These are phyloP conservation scores for Babesia caballi DNA, from an alignment of 169 alveolate genomes.

Conservation along the genomic window DNA sequence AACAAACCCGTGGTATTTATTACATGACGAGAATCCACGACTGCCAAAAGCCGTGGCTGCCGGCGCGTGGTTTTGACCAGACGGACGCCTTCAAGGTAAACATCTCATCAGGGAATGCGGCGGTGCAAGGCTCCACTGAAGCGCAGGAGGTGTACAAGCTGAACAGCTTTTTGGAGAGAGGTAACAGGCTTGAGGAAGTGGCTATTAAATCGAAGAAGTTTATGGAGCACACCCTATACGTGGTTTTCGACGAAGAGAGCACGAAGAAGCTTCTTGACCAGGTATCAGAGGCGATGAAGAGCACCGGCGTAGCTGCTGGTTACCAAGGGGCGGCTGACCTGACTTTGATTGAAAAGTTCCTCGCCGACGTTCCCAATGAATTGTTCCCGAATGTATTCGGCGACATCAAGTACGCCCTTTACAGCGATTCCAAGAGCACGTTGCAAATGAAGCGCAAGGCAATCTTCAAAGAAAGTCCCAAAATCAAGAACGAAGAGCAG, in stretches of 20 bases:
- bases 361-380: background rate
- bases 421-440: background rate
- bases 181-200: background rate
- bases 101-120: background rate
- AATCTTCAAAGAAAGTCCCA: background rate
- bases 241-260: conserved; percentile 21
- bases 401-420: background rate
- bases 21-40: conserved; percentile 41
- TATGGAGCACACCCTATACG: conserved; percentile 38
- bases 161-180: background rate
- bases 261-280: too few relatives aligned
- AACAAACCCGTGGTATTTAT: conserved; percentile 21
- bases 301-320: too few relatives aligned
- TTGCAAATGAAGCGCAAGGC: conserved; percentile 1
- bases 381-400: background rate
- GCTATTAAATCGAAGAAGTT: conserved; percentile 22
- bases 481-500: background rate
- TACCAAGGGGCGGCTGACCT: too few relatives aligned
- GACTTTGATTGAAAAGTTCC: background rate
- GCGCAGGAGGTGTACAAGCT: background rate
- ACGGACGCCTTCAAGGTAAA: background rate
- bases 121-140: background rate
- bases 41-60: conserved; percentile 52
- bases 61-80: background rate
- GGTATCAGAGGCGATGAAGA: too few relatives aligned